Conservation (phyloP, 805 yeast species). For the Lachancea mirantina region DNA sequence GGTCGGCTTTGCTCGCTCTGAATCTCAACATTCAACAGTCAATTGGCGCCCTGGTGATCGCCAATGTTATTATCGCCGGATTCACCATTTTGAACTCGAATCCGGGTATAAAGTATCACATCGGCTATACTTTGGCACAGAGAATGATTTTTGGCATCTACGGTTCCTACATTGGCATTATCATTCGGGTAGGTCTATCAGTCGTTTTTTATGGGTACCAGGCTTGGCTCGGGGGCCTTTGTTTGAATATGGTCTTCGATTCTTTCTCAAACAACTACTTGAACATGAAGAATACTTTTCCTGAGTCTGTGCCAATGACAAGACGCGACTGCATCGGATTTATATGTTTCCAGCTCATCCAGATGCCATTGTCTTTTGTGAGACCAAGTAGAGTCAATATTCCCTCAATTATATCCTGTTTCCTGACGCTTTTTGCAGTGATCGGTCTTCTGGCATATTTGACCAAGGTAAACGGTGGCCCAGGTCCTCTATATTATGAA, state of each 20-base stretch:
- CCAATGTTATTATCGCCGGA: conserved; percentile 14
- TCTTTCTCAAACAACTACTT: conserved; percentile 21
- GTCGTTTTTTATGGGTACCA: conserved; percentile 36
- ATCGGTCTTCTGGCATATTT: conserved; percentile 29
- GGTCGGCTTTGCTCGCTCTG: conserved; percentile 24
- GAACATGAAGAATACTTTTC: conserved; percentile 21
- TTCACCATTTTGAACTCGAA: conserved; percentile 21
- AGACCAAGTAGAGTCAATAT: conserved; percentile 29
- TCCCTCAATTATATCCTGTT: conserved; percentile 21
- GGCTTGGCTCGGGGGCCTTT: conserved; percentile 33
- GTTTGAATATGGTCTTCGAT: conserved; percentile 29
- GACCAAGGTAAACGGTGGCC: conserved; percentile 26
- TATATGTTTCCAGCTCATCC: conserved; percentile 33
- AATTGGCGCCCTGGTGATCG: conserved; percentile 24
- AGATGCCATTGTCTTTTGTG: conserved; percentile 23
- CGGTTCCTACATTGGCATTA: conserved; percentile 31
- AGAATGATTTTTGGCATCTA: conserved; percentile 34
- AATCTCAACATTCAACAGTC: conserved; percentile 26
- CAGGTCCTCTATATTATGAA: conserved; percentile 28
- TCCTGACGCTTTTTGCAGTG: conserved; percentile 24
- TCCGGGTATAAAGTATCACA: conserved; percentile 29
- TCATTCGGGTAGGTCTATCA: conserved; percentile 33
- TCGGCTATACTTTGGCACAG: conserved; percentile 34
- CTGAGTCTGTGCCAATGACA: conserved; percentile 32
- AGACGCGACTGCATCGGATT: conserved; percentile 36